Evolutionary conservation across 129 eudicot species (phyloP).

Genomic region (Lonicera japonica): DNA sequence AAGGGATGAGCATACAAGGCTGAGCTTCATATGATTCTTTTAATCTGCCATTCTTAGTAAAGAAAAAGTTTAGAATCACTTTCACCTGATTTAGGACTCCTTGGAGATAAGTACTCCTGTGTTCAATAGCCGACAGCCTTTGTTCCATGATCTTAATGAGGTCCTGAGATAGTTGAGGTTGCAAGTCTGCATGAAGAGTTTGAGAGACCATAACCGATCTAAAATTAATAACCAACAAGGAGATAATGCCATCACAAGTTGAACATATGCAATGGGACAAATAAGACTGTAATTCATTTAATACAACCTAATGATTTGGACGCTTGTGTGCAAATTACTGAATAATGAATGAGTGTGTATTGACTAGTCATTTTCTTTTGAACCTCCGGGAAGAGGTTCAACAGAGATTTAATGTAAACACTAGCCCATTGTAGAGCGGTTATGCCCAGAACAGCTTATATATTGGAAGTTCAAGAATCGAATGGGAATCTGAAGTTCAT

Average conservation of each 20-base stretch:
- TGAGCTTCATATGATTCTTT: neutral
- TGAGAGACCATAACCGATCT: neutral
- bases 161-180: constrained; percentile 57
- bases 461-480: neutral
- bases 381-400: neutral
- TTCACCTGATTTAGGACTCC: constrained; percentile 56
- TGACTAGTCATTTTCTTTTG: neutral
- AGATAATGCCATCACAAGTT: neutral
- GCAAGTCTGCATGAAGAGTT: constrained; percentile 22
- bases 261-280: neutral
- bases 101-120: constrained; percentile 56
- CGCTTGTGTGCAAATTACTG: neutral
- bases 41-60: too few relatives aligned
- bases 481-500: neutral
- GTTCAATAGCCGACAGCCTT: constrained; percentile 58
- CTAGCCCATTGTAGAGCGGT: neutral
- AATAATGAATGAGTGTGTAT: neutral
- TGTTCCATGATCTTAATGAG: constrained; percentile 74
- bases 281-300: too few relatives aligned
- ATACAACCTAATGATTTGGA: neutral
- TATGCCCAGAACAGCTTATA: neutral
- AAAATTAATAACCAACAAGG: neutral
- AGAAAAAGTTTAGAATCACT: neutral
- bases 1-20: neutral
- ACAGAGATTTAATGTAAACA: neutral